phyloP scores from a whole-genome alignment of 108 stramenopile genomes.

The Cyclotella kingstonii region DNA sequence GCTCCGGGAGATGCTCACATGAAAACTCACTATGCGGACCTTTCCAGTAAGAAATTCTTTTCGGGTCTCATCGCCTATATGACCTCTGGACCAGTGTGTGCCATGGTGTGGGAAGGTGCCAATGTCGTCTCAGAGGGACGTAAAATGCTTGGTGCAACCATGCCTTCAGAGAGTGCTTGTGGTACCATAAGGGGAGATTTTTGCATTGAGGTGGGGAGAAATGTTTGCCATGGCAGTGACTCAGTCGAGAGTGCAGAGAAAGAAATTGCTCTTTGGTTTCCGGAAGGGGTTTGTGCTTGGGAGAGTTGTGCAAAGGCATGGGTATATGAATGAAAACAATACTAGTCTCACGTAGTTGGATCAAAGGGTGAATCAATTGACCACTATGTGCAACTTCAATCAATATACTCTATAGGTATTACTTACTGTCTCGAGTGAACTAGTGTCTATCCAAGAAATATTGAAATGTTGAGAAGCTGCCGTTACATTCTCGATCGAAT shows the following conservation, averaged over 20 bases:
- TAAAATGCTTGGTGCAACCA: slow-evolving; percentile 98
- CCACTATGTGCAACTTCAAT: too few relatives aligned
- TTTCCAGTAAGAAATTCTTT: slow-evolving; percentile 95
- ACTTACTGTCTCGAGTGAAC: too few relatives aligned
- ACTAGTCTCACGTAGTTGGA: too few relatives aligned
- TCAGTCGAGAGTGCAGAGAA: slow-evolving; percentile 91
- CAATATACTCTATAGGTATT: too few relatives aligned
- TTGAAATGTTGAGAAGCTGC: too few relatives aligned
- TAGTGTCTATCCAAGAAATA: too few relatives aligned
- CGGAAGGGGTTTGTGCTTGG: slow-evolving; percentile 79
- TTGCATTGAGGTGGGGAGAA: slow-evolving; percentile 91
- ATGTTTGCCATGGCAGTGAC: slow-evolving; percentile 92
- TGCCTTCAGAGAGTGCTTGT: slow-evolving; percentile 90
- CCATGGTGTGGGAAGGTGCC: slow-evolving; percentile 93
- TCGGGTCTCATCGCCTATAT: slow-evolving; percentile 94
- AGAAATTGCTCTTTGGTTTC: slow-evolving; percentile 98
- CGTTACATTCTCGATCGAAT: slow-evolving; percentile 22
- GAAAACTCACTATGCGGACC: slow-evolving; percentile 95
- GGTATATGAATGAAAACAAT: slow-evolving; percentile 92
- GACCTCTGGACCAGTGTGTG: slow-evolving; percentile 92
- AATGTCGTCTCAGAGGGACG: slow-evolving; percentile 79
- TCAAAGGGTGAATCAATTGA: too few relatives aligned
- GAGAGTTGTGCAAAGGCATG: slow-evolving; percentile 56
- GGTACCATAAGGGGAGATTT: slow-evolving; percentile 99
- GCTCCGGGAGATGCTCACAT: slow-evolving; percentile 83